Percentiles rank a stretch among this genome's conserved stretches.
Conservation (phyloP, 768 basidiomycete species). For the Termitomyces sp. region DNA sequence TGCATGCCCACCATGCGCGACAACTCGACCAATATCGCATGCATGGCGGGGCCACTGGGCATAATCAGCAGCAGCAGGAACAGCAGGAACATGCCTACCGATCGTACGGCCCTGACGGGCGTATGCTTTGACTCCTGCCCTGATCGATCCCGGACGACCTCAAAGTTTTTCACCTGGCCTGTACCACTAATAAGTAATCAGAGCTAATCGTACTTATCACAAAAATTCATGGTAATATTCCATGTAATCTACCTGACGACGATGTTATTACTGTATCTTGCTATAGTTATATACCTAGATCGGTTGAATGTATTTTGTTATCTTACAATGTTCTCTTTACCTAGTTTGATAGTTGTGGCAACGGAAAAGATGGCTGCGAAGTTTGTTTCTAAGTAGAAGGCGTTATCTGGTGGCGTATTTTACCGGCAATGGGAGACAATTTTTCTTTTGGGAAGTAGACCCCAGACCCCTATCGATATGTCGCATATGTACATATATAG, state of each 20-base stretch:
- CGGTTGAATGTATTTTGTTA: constrained; percentile 17
- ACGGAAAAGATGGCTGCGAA: not conserved
- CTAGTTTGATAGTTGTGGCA: not conserved
- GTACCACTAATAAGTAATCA: constrained; percentile 8
- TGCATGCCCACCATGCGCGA: constrained; percentile 37
- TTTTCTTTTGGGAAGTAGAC: not conserved
- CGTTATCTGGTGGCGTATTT: not conserved
- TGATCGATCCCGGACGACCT: constrained; percentile 23
- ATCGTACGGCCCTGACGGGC: constrained; percentile 39
- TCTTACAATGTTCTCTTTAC: constrained; percentile 2
- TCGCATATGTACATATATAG: not conserved
- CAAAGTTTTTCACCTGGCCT: not conserved
- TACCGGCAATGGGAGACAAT: not conserved
- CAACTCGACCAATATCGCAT: constrained; percentile 38
- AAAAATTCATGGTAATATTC: constrained; percentile 4
- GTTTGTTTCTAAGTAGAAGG: not conserved
- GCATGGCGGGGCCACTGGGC: constrained; percentile 24
- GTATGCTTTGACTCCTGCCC: constrained; percentile 36
- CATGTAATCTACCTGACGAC: constrained; percentile 12
- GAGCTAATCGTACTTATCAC: constrained; percentile 12
- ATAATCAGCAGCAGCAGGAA: constrained; percentile 9
- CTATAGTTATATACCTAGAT: constrained; percentile 23
- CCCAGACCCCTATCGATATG: not conserved
- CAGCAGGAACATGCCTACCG: constrained; percentile 26
- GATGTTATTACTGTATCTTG: constrained; percentile 24